Conservation (phyloP, 306 rosid species). For the Spatholobus suberectus region DNA sequence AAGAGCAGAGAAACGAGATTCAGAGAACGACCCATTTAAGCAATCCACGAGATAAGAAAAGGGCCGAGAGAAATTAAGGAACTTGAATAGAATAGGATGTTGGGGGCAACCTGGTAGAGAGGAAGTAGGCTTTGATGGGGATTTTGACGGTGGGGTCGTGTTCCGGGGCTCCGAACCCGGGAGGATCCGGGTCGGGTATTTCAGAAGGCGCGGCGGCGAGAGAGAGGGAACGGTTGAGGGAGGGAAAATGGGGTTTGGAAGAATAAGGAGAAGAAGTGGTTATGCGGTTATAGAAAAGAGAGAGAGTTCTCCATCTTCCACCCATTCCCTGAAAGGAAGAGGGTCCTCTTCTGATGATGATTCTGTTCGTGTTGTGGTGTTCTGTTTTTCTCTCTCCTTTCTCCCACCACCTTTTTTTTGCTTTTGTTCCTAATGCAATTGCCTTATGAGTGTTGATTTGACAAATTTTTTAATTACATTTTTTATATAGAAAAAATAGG, state of each 20-base stretch:
- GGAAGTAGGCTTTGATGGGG: conserved; percentile 86
- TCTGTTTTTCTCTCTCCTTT: not conserved
- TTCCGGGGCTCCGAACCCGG: conserved; percentile 42
- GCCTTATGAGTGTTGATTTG: too few species aligned
- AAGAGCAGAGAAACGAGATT: not conserved
- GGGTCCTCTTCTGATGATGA: not conserved
- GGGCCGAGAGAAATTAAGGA: conserved; percentile 20
- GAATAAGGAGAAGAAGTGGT: conserved; percentile 29
- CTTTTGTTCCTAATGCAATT: not conserved
- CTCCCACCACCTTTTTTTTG: not conserved
- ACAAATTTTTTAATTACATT: too few species aligned
- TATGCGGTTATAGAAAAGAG: conserved; percentile 56
- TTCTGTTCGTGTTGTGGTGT: not conserved
- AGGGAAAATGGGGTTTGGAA: conserved; percentile 42
- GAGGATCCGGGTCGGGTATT: conserved; percentile 51
- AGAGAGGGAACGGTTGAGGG: conserved; percentile 38
- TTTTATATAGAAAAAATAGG: too few species aligned
- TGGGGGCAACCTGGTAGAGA: conserved; percentile 77
- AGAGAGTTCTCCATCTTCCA: conserved; percentile 79
- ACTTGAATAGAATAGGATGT: not conserved
- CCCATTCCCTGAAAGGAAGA: conserved; percentile 65
- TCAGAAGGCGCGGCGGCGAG: conserved; percentile 61
- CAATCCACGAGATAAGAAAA: not conserved
- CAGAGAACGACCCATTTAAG: conserved; percentile 21
- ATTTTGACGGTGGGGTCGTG: conserved; percentile 57